A percentile compares a stretch with the other conserved stretches of the same genome.
phyloP scores from a whole-genome alignment of 495 filamentous ascomycete species.

The Tuber aestivum region DNA sequence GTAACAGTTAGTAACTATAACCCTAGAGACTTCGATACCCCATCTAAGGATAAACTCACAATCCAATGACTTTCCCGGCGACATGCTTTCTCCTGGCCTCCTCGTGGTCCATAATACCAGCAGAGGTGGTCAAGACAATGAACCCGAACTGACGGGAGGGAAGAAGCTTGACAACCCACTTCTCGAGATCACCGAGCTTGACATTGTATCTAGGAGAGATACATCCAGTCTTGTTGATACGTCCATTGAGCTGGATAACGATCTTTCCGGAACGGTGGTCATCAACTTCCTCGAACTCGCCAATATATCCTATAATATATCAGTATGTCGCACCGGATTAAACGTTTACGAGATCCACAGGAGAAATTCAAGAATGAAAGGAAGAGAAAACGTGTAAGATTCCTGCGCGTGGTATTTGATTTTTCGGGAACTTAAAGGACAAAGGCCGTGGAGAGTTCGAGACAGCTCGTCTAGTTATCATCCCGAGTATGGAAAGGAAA shows the following conservation, averaged over 20 bases:
- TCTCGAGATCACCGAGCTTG: conserved; percentile 92
- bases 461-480: conserved; percentile 99
- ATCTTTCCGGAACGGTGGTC: conserved; percentile 99
- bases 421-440: conserved; percentile 99
- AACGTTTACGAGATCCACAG: conserved; percentile 58
- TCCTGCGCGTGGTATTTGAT: conserved; percentile 62
- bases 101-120: conserved; percentile 99
- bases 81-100: conserved; percentile 93
- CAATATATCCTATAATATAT: conserved; percentile 81
- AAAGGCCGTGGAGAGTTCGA: conserved; percentile 72
- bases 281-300: conserved; percentile 99
- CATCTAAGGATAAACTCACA: conserved; percentile 22
- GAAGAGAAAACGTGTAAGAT: conserved; percentile 89
- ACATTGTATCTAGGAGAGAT: conserved; percentile 99
- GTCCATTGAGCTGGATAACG: conserved; percentile 88
- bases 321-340: conserved; percentile 84
- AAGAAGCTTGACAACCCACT: conserved; percentile 97
- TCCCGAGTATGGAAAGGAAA: conserved; percentile 56
- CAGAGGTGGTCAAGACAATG: conserved; percentile 96
- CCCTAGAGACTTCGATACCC: background rate
- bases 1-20: conserved; percentile 7
- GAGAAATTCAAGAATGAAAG: conserved; percentile 53
- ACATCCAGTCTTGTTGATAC: conserved; percentile 98
- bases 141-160: conserved; percentile 99
- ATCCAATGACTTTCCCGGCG: conserved; percentile 43